Base-by-base conservation (phyloP, 2,329 filamentous ascomycete species). In the Helicocarpus griseus region DNA sequence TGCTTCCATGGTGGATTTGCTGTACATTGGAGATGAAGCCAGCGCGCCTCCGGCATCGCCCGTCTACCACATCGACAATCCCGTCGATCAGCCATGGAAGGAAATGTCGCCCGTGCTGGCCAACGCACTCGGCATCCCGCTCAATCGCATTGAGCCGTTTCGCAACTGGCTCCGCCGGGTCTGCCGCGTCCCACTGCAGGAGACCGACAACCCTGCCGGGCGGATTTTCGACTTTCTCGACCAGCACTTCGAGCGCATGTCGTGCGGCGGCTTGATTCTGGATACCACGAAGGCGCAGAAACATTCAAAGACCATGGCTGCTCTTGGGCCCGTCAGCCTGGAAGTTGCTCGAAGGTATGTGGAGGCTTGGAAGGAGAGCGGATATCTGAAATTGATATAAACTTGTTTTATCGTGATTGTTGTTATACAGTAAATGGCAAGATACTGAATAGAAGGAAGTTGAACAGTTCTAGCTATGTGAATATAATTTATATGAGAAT, bases 21-120 rank as follows among this genome's bases (percentile, higher is more conserved):
- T 70, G 0, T 38, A 65, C 1, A 38, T 45, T 1, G 53, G 61
- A 1, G 33, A 36, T 1, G 52, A 45, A 0, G 55, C 61, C 0
- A 62, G 69, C 38, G 60, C 64, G 1, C n/a, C n/a, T n/a, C n/a
- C n/a, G n/a, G n/a, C n/a, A n/a, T n/a, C n/a, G n/a, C n/a, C n/a
- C n/a, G 59, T 74, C 24, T 75, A 75, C 51, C 72, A 75, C 55
- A 65, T 76, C 47, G 73, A 75, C 5, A 74, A 75, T 53, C 72
- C 72, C 0, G 60, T 68, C 3, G 52, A 71, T 1, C 72, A 75
- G 53, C 54, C 64, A 0, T 75, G 73, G 72, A 51, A 50, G 2
- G 58, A 67, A 0, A 69, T 73, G 61, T 60, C 63, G 2, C 31
- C 48, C 2, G 17, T 72, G 2, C 53, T 74, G 11, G 65, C 69